These are phyloP conservation scores for Paraconiothyrium brasiliense DNA, from an alignment of 2,329 filamentous ascomycete species.

Conservation along the genomic window DNA sequence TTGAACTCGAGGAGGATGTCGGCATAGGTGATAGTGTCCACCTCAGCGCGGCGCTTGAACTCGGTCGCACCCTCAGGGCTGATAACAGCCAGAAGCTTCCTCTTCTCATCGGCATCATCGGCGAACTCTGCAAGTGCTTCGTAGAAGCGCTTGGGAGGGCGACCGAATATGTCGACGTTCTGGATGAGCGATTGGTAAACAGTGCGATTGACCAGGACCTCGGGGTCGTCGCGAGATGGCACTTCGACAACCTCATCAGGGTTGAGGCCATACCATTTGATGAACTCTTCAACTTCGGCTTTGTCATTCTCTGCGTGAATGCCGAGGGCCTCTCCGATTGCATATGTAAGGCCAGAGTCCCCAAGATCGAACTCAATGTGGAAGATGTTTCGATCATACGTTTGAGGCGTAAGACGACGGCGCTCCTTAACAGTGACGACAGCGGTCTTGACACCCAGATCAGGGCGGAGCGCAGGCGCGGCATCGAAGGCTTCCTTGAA, in stretches of 20 bases:
- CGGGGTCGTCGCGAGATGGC: conserved; percentile 79
- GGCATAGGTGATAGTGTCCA: conserved; percentile 90
- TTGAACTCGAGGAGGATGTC: conserved; percentile 90
- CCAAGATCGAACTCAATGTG: conserved; percentile 99
- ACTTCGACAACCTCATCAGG: conserved; percentile 89
- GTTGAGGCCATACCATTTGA: conserved; percentile 87
- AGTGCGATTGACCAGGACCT: conserved; percentile 84
- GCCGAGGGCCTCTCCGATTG: conserved; percentile 95
- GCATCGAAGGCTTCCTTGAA: conserved; percentile 97
- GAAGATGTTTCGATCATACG: conserved; percentile 99
- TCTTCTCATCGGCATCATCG: conserved; percentile 81
- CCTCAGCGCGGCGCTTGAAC: conserved; percentile 90
- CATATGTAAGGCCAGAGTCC: conserved; percentile 88
- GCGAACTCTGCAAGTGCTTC: conserved; percentile 89
- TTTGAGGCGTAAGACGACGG: conserved; percentile 84
- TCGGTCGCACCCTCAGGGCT: conserved; percentile 80
- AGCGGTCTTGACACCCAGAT: conserved; percentile 84
- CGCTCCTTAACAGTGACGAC: conserved; percentile 95
- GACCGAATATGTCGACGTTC: conserved; percentile 96
- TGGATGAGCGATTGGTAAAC: conserved; percentile 91
- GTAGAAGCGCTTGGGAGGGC: conserved; percentile 97
- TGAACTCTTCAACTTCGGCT: conserved; percentile 81
- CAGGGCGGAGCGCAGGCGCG: conserved; percentile 77
- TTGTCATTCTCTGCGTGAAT: conserved; percentile 95
- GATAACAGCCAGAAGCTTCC: conserved; percentile 78